These are phyloP conservation scores for Cytidiella melzeri DNA, from an alignment of 768 basidiomycete genomes.

Conservation along the genomic window DNA sequence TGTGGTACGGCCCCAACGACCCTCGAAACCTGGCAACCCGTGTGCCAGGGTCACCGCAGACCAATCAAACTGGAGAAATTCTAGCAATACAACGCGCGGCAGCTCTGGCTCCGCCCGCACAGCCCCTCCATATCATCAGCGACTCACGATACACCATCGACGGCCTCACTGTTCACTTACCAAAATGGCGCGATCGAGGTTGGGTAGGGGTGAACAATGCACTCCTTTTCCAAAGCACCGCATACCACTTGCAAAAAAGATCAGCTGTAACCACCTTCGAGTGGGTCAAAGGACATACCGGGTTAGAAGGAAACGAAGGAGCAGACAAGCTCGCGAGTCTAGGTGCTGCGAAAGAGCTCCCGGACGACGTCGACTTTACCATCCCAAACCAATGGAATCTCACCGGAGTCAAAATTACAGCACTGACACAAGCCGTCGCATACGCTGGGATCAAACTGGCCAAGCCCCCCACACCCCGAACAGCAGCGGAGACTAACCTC, in stretches of 20 bases:
- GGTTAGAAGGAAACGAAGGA: conserved; percentile 17
- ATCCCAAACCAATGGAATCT: neutral
- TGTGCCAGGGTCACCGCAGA: neutral
- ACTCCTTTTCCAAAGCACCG: conserved; percentile 2
- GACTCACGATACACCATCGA: conserved; percentile 23
- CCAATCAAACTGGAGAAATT: neutral
- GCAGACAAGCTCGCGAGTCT: conserved; percentile 20
- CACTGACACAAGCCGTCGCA: conserved; percentile 17
- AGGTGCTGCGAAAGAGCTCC: conserved; percentile 1
- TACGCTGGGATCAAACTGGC: no score
- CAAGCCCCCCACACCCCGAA: no score
- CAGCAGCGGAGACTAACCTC: no score
- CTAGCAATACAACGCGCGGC: neutral
- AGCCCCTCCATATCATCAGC: conserved; percentile 12
- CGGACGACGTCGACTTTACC: neutral
- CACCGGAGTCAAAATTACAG: conserved; percentile 14
- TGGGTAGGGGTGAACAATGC: conserved; percentile 11
- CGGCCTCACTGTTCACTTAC: conserved; percentile 16
- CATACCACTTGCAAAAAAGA: conserved; percentile 6
- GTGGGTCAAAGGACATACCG: conserved; percentile 25
- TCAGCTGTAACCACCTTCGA: conserved; percentile 16
- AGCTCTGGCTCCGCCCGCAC: neutral
- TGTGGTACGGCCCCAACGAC: neutral
- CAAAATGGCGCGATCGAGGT: conserved; percentile 4
- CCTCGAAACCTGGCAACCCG: neutral